A percentile compares a stretch with the other conserved stretches of the same genome.
Conservation (phyloP, 2,329 filamentous ascomycete genomes). For the Phaeosphaeriaceae sp. region DNA sequence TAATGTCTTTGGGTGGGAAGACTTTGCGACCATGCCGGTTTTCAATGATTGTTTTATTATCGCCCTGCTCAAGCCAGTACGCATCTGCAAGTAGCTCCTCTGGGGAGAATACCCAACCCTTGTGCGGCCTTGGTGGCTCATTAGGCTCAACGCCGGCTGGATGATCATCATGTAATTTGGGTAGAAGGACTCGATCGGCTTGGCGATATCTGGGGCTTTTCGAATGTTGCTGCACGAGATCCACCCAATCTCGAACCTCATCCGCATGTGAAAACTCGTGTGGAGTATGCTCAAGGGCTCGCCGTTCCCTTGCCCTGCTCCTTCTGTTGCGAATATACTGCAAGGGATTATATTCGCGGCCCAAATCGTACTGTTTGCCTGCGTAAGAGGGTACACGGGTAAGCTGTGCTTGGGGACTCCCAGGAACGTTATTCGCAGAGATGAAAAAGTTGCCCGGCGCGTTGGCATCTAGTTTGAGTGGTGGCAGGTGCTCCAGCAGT, state of each 20-base stretch:
- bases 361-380: constrained; percentile 54
- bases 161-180: constrained; percentile 38
- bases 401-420: constrained; percentile 49
- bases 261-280: constrained; percentile 79
- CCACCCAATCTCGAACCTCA: constrained; percentile 77
- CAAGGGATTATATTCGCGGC: constrained; percentile 85
- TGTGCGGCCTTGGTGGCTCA: constrained; percentile 73
- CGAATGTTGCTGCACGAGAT: constrained; percentile 65
- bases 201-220: constrained; percentile 45
- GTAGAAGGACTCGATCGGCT: constrained; percentile 44
- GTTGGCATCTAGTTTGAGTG: constrained; percentile 62
- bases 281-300: constrained; percentile 72
- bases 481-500: constrained; percentile 78
- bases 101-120: constrained; percentile 85
- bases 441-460: constrained; percentile 51
- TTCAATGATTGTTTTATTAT: constrained; percentile 82
- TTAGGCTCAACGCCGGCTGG: constrained; percentile 34
- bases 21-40: constrained; percentile 78
- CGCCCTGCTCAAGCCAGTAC: constrained; percentile 84
- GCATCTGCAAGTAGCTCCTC: constrained; percentile 88
- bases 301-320: constrained; percentile 78
- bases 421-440: constrained; percentile 49
- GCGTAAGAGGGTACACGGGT: constrained; percentile 47
- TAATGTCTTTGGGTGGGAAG: constrained; percentile 54
- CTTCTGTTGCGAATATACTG: constrained; percentile 93